These are phyloP conservation scores for Penicillium psychrosexuale DNA, from an alignment of 2,329 filamentous ascomycete genomes.

Conservation along the genomic window DNA sequence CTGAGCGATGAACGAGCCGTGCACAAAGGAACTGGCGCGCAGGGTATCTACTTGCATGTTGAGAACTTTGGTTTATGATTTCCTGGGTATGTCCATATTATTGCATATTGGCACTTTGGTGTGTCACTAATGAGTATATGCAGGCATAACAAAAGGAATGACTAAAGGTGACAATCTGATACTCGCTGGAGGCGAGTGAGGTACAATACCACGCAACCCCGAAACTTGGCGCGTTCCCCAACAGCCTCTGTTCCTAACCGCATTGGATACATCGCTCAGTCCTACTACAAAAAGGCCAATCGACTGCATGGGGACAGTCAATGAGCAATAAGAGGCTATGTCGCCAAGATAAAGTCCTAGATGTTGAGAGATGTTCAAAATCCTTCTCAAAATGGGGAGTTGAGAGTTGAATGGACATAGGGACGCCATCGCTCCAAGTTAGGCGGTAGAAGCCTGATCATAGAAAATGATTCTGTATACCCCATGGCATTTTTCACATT, in stretches of 20 bases:
- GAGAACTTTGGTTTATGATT: conserved; percentile 54
- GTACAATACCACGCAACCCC: background rate
- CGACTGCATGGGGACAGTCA: background rate
- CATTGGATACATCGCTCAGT: background rate
- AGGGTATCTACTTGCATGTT: conserved; percentile 60
- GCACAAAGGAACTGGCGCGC: conserved; percentile 64
- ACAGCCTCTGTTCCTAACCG: background rate
- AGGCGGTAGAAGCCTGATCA: background rate
- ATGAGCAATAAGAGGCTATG: background rate
- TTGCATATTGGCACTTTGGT: background rate
- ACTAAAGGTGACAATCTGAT: background rate
- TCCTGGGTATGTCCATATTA: background rate
- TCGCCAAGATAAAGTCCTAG: too few relatives aligned
- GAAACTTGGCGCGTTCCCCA: background rate
- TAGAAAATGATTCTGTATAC: background rate
- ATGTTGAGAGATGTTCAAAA: background rate
- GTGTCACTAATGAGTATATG: background rate
- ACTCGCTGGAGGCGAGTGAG: background rate
- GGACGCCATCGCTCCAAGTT: background rate
- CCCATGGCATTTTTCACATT: background rate
- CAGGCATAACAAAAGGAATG: background rate
- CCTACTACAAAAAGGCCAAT: background rate
- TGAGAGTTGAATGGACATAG: background rate
- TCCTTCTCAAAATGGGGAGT: background rate
- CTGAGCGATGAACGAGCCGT: conserved; percentile 64